These are phyloP conservation scores for Liquidambar formosana DNA, from an alignment of 164 flowering plant species.

Conservation along the genomic window DNA sequence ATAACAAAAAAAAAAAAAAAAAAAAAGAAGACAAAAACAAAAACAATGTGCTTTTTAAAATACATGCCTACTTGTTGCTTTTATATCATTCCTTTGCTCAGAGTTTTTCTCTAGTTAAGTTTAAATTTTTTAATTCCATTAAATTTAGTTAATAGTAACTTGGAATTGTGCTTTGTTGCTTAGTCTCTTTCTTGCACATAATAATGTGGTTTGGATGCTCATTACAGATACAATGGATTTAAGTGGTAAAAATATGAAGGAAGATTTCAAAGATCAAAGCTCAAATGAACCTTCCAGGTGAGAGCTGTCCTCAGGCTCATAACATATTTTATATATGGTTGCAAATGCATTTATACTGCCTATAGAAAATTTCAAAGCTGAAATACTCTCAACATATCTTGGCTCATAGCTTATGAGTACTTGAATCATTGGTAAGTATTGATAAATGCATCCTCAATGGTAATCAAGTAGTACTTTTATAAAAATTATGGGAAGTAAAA, in stretches of 20 bases:
- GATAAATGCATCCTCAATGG: too few relatives aligned
- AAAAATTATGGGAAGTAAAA: too few relatives aligned
- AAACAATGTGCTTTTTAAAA: not conserved
- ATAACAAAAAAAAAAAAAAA: too few relatives aligned
- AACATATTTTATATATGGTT: conserved; percentile 4
- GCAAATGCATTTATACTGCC: not conserved
- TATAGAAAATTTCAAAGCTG: not conserved
- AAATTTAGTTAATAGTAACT: conserved; percentile 4
- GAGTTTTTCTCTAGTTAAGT: not conserved
- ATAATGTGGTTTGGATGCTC: too few relatives aligned
- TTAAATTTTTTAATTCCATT: not conserved
- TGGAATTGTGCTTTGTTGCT: not conserved
- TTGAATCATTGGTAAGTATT: too few relatives aligned
- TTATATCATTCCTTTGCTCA: not conserved
- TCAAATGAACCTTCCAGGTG: conserved; percentile 29
- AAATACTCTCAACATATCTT: not conserved
- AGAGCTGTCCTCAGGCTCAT: conserved; percentile 16
- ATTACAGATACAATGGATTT: too few relatives aligned
- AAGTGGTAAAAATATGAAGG: conserved; percentile 25
- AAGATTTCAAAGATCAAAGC: conserved; percentile 18
- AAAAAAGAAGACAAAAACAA: too few relatives aligned
- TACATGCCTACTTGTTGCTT: not conserved
- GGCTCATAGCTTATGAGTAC: not conserved
- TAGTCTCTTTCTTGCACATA: not conserved
- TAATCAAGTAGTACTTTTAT: too few relatives aligned